Evolutionary conservation across 192 early-diverging fungal species (phyloP).

Genomic region (Rhizophagus sp.): DNA sequence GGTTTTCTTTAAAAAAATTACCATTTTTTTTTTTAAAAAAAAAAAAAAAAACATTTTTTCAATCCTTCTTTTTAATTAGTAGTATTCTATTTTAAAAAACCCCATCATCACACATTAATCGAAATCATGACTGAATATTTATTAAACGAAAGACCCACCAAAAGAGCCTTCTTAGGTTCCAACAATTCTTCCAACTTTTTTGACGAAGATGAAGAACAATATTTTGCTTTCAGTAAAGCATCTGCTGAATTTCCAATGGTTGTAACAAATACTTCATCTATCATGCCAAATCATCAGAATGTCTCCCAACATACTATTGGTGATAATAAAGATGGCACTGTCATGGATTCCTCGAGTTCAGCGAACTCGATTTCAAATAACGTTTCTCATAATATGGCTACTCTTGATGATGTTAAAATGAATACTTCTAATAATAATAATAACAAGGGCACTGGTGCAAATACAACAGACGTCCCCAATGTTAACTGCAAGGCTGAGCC

Average conservation of each 20-base stretch:
- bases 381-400: background rate
- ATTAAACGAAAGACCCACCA: background rate
- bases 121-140: conserved; percentile 20
- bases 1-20: background rate
- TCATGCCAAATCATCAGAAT: conserved; percentile 13
- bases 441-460: conserved; percentile 24
- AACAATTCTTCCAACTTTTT: background rate
- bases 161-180: conserved; percentile 20
- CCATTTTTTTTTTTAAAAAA: background rate
- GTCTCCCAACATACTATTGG: background rate
- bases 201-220: conserved; percentile 23
- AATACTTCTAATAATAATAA: conserved; percentile 17
- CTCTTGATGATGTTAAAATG: conserved; percentile 29
- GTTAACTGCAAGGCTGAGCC: conserved; percentile 32
- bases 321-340: conserved; percentile 9
- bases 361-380: conserved; percentile 10
- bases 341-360: conserved; percentile 13
- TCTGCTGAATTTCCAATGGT: background rate
- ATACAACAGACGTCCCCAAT: conserved; percentile 19
- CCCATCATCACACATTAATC: background rate
- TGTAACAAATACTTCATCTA: conserved; percentile 14
- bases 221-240: conserved; percentile 19
- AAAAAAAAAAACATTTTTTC: background rate
- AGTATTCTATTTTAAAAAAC: background rate
- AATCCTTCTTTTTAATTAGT: background rate